Evolutionary conservation across 2,329 filamentous ascomycete species (phyloP), one percentile per base, ranked within the genome.

Genomic region (Colletotrichum siamense): DNA sequence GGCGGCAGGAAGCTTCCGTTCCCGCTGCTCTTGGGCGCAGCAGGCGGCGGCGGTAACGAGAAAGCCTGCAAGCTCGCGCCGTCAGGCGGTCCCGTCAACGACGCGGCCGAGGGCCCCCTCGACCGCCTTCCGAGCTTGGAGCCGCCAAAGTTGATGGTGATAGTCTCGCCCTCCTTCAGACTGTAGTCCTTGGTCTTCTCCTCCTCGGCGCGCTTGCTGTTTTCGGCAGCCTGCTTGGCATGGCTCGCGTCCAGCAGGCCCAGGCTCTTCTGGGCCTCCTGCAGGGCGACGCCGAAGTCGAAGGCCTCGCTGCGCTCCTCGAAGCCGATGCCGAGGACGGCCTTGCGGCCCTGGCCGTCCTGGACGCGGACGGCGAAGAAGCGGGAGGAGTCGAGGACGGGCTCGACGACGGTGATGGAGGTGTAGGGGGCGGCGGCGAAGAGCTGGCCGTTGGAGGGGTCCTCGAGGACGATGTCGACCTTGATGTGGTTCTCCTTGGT

Each of bases 101-200:
- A 65, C 73, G 79, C 77, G 71, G 79, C 77, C 64, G 85, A 82
- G 73, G 81, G 82, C 80, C 36, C 36, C 36, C 83, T 88, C 79
- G 75, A 69, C 49, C 76, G 76, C 79, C 89, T 85, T 18, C 88
- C 89, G 75, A 90, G 88, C 78, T 88, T 88, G 65, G 84, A 85
- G 44, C 88, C 90, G 26, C 92, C 91, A 6, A 97, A 89, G 82
- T 94, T 95, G 78, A 98, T 93, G 28, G 93, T 95, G 80, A 98
- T 98, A 22, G 94, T 98, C 89, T 98, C 94, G 13, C 95, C 95
- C 76, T 96, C 95, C 84, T 98, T 98, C 78, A 98, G 84, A 81
- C 94, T 96, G 82, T 95, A 96, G 81, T 98, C 95, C 79, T 91
- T 91, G 85, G 92, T 93, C 81, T 91, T 90, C 73, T 88, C 86